A percentile compares a stretch with the other conserved stretches of the same genome.
Conservation (phyloP, 257 asterid genomes). For the Salvia rosmarinus region DNA sequence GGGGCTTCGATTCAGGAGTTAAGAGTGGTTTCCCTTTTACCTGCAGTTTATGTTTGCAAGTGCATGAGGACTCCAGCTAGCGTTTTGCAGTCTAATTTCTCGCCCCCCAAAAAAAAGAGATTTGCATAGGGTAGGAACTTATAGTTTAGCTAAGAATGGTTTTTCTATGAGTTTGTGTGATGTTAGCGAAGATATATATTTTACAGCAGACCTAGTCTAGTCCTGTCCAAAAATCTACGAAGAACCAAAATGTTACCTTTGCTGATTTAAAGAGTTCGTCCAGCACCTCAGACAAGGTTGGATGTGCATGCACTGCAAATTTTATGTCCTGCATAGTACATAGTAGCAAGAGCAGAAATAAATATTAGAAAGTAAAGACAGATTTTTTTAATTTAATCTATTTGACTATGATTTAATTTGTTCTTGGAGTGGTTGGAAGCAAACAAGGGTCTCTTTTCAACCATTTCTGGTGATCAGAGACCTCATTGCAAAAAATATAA, state of each 20-base stretch:
- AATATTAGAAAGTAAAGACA: slow-evolving; percentile 24
- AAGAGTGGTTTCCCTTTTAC: slow-evolving; percentile 58
- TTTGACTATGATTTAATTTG: slow-evolving; percentile 6
- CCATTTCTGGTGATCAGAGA: not conserved
- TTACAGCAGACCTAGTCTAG: not conserved
- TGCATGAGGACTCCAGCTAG: slow-evolving; percentile 40
- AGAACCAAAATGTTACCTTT: slow-evolving; percentile 52
- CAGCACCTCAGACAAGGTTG: slow-evolving; percentile 91
- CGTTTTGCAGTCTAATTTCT: slow-evolving; percentile 33
- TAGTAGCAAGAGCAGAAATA: slow-evolving; percentile 32
- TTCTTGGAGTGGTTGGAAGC: not conserved
- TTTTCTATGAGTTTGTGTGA: not conserved
- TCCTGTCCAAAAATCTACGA: not conserved
- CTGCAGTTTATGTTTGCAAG: slow-evolving; percentile 49
- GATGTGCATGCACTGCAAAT: slow-evolving; percentile 94
- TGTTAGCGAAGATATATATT: slow-evolving; percentile 11
- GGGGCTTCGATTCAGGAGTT: slow-evolving; percentile 67
- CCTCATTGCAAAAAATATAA: slow-evolving; percentile 5
- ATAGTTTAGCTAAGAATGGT: slow-evolving; percentile 1
- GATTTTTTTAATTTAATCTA: not conserved
- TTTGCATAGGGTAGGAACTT: slow-evolving; percentile 30
- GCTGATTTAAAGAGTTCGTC: slow-evolving; percentile 92
- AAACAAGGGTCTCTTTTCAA: not conserved
- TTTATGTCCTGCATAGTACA: slow-evolving; percentile 73
- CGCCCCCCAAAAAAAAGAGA: slow-evolving; percentile 3